Percentiles rank a stretch among this genome's conserved stretches.
phyloP scores from a whole-genome alignment of 352 stramenopile genomes.

The Phytophthora capsici region DNA sequence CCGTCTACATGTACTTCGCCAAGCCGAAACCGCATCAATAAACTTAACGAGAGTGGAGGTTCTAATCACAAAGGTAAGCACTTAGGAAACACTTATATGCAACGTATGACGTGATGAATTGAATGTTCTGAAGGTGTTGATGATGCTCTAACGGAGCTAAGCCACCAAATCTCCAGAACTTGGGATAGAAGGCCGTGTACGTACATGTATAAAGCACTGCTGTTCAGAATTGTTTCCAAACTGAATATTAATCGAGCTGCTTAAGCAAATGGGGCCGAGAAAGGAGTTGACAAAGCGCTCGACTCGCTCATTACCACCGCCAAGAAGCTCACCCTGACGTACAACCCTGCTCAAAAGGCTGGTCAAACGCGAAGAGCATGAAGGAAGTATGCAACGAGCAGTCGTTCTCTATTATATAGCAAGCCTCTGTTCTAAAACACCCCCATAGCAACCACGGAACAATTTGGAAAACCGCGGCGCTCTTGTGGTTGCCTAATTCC shows the following conservation, averaged over 20 bases:
- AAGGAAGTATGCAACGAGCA: slow-evolving; percentile 31
- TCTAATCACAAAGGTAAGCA: slow-evolving; percentile 35
- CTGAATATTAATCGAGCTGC: too few species aligned
- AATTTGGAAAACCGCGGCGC: slow-evolving; percentile 14
- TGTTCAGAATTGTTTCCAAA: too few species aligned
- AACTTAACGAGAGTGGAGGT: slow-evolving; percentile 3
- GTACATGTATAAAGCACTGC: background rate
- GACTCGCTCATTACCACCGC: slow-evolving; percentile 69
- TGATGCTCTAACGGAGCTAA: slow-evolving; percentile 69
- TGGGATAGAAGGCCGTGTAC: slow-evolving; percentile 40
- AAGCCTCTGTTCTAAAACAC: slow-evolving; percentile 35
- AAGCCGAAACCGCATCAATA: slow-evolving; percentile 13
- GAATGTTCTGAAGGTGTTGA: slow-evolving; percentile 52
- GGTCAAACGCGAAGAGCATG: slow-evolving; percentile 13
- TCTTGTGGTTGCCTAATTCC: slow-evolving; percentile 26
- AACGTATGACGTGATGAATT: background rate
- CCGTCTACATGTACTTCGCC: slow-evolving; percentile 25
- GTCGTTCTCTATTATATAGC: slow-evolving; percentile 52
- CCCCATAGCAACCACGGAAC: slow-evolving; percentile 19
- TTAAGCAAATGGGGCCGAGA: slow-evolving; percentile 36
- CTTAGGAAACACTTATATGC: background rate
- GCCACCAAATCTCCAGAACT: slow-evolving; percentile 51
- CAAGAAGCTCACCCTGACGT: slow-evolving; percentile 64
- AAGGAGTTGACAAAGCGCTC: slow-evolving; percentile 57
- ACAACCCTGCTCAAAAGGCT: slow-evolving; percentile 29